Base-by-base conservation (phyloP, 208 protist genomes). In the Trypanosoma boissoni region DNA sequence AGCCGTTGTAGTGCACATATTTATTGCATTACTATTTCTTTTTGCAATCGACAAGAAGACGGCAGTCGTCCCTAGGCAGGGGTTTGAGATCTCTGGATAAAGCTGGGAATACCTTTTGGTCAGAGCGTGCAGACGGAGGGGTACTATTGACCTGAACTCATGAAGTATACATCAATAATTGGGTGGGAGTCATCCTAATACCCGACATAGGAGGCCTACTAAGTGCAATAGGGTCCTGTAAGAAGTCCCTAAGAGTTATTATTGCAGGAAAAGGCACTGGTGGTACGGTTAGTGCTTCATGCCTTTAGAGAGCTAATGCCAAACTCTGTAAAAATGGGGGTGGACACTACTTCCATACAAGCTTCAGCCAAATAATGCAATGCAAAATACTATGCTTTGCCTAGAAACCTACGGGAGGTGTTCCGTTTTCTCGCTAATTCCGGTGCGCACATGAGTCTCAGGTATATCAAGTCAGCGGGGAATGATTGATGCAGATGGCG, bases 91-190 rank as follows among this genome's bases (percentile, higher is more conserved):
- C 3, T 7, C 4, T 34, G 16, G 14, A 4, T 2, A 1, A 1
- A 0, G 4, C 4, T 3, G 46, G 23, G 10, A 10, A 1, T 1
- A n/a, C 32, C 14, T 26, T 26, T 0, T 26, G 10, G 26, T 27
- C 46, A 18, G 24, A 18, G 4, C 10, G 4, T 1, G 1, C 23
- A 8, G 1, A 18, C 4, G 20, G 46, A 2, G 3, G 26, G 1
- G 24, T 2, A 3, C 32, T 27, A 18, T 32, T 31, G 28, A 1
- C 2, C 7, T 7, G 27, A 3, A 18, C 34, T 59, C 18, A 49
- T 50, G 14, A 67, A 46, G n/a, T 29, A 67, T 49, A 49, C 60
- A 27, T 67, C 60, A 3, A n/a, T 59, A 8, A 18, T 43, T 18
- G 60, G 50, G 34, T 67, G 31, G 60, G 60, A 7, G 60, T 34